These are phyloP conservation scores for Nemania bipapillata DNA, from an alignment of 2,329 filamentous ascomycete species.

Conservation along the genomic window DNA sequence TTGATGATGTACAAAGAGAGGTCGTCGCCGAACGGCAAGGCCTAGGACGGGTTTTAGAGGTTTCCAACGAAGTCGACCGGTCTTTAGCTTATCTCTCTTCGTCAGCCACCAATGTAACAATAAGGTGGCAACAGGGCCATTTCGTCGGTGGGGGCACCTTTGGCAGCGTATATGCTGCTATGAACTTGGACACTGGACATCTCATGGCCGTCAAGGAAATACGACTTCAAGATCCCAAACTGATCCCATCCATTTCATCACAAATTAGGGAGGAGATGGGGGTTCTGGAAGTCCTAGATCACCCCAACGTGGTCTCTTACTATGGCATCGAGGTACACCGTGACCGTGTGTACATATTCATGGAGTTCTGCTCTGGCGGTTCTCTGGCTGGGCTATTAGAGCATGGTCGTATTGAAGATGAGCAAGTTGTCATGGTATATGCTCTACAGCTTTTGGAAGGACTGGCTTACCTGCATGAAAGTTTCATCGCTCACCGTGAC, in stretches of 20 bases:
- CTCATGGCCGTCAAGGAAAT: conserved; percentile 99
- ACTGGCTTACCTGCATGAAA: conserved; percentile 90
- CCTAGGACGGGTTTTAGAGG: conserved; percentile 89
- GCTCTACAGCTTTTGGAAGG: conserved; percentile 93
- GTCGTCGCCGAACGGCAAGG: conserved; percentile 87
- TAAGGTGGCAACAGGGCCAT: conserved; percentile 98
- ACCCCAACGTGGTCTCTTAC: conserved; percentile 97
- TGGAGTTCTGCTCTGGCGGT: conserved; percentile 98
- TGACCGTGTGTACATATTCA: conserved; percentile 99
- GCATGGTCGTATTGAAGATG: conserved; percentile 96
- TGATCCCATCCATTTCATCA: conserved; percentile 91
- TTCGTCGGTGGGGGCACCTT: conserved; percentile 97
- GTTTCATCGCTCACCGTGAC: conserved; percentile 91
- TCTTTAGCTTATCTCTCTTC: conserved; percentile 94
- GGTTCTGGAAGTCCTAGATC: conserved; percentile 92
- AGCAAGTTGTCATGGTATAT: conserved; percentile 97
- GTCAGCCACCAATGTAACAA: conserved; percentile 91
- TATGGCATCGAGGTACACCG: conserved; percentile 97
- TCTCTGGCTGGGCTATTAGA: conserved; percentile 90
- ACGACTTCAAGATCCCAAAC: conserved; percentile 91
- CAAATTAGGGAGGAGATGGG: conserved; percentile 98
- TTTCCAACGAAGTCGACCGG: conserved; percentile 93
- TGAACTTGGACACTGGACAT: conserved; percentile 95
- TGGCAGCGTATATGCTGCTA: conserved; percentile 95
- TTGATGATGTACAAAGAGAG: conserved; percentile 82